Base-by-base conservation (phyloP, 306 rosid species). In the Prinsepia uniflora region DNA sequence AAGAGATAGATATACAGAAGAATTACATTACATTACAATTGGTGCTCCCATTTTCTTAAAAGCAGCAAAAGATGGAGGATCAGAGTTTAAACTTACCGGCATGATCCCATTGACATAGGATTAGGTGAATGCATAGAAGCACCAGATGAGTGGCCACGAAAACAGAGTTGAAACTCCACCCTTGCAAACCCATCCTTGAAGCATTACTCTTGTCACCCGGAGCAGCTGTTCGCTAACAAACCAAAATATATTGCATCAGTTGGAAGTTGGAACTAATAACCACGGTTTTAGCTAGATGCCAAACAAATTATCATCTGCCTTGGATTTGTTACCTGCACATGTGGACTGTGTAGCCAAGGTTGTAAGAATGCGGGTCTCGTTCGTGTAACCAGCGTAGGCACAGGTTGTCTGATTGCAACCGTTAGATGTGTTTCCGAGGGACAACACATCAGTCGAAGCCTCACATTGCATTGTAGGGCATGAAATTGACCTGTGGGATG, bases 311-410 rank as follows among this genome's bases (percentile, higher is more conserved):
- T 30, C 36, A 30, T 1, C 36, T 30, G 36, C 36, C 36, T 30
- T 30, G 36, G 36, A 30, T 30, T 30, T 30, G 36, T 70, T 73
- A 91, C 97, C 96, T 68, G 88, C 69, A 75, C 97, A 94, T 75
- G 72, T 80, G 64, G 86, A 59, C 4, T 70, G 72, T 0, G 76
- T 58, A n/a, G 68, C 36, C 52, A 83, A 73, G 43, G 20, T 1
- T 0, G 87, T 54, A 44, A 79, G 76, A 81, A 94, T 83, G 7
- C 22, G 5, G 67, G 67, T 71, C 46, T 8, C 10, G 36, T 40
- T 45, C 45, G n/a, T 70, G 75, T 69, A 94, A 74, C 98, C 98
- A 2, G 79, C 72, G 50, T 90, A 94, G 50, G 77, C 89, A 64
- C 98, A 94, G 11, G 73, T 53, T 2, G 86, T 78, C 69, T 69